phyloP scores from a whole-genome alignment of 768 basidiomycete genomes.

The Daedalea quercina region DNA sequence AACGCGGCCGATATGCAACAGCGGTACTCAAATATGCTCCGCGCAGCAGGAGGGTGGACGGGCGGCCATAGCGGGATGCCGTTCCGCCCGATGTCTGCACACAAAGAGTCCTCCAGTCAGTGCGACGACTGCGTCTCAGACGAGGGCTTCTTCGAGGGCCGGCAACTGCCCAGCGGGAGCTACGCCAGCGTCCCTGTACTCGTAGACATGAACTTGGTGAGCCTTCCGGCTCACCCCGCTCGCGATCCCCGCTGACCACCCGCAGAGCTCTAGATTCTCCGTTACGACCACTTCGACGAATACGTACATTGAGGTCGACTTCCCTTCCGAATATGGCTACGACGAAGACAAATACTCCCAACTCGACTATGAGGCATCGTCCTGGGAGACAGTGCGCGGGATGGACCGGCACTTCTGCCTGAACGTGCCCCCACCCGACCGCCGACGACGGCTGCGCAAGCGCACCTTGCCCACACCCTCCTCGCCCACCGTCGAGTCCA shows the following conservation, averaged over 20 bases:
- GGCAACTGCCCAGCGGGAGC: conserved; percentile 12
- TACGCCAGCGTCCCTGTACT: conserved; percentile 16
- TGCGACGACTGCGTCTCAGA: conserved; percentile 11
- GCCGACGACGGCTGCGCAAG: conserved; percentile 11
- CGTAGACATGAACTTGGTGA: conserved; percentile 21
- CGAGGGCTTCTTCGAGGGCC: conserved; percentile 23
- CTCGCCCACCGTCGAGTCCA: not conserved
- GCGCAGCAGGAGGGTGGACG: not conserved
- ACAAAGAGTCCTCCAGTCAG: not conserved
- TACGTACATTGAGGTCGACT: conserved; percentile 26
- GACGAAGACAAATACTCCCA: not conserved
- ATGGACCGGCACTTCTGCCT: conserved; percentile 14
- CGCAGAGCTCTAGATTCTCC: conserved; percentile 27
- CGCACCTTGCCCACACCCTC: conserved; percentile 11
- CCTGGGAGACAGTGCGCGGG: conserved; percentile 17
- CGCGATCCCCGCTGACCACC: not conserved
- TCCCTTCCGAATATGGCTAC: too few relatives aligned
- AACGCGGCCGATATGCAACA: not conserved
- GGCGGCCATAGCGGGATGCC: not conserved
- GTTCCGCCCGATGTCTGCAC: not conserved
- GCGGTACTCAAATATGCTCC: not conserved
- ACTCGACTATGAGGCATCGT: not conserved
- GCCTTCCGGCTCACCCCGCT: conserved; percentile 1
- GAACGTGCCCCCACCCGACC: conserved; percentile 11
- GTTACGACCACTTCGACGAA: conserved; percentile 31